Evolutionary conservation across 495 filamentous ascomycete genomes (phyloP), one percentile per base, ranked within the genome.

Genomic region (Penicilliopsis zonata): DNA sequence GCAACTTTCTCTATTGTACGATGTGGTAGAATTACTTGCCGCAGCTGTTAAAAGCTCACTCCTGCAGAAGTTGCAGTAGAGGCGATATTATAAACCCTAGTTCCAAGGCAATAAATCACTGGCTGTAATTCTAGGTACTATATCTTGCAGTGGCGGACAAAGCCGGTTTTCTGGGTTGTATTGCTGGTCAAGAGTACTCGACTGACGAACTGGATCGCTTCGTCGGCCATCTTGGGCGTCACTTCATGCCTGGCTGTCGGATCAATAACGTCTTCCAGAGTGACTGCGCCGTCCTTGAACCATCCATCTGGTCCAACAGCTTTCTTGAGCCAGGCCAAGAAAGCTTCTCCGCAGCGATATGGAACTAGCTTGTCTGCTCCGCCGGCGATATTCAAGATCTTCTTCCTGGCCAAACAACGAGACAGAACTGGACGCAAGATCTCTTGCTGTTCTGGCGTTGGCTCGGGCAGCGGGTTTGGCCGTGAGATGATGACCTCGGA

Each of bases 341-440:
- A 92, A 0, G 69, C 65, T 44, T 79, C 70, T 2, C 68, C 63
- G 10, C 73, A 74, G 14, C 60, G 59, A 52, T 85, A 83, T 5
- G 90, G 88, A 13, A 98, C 88, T 29, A 96, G 53, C 46, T 82
- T 86, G 50, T 98, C 90, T 12, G 60, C 61, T 0, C 63, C 79
- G 0, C 88, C 90, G 9, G 77, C 77, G 36, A 92, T 57, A 37
- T 82, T 73, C 32, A 95, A 54, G 36, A 95, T 75, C 34, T 63
- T 74, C 55, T 95, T 98, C 0, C 76, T 75, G 1, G 56, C 59
- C 26, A 95, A 42, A 8, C 63, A 59, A 0, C 63, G 55, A 8
- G 50, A 50, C 28, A 76, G 28, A 5, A 63, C 13, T 1, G 63
- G 59, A 7, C 53, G 42, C 13, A 72, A 40, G 9, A 38, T 43